These are phyloP conservation scores for Arabidopsis thaliana DNA, from an alignment of 345 rosid species.

Conservation along the genomic window DNA sequence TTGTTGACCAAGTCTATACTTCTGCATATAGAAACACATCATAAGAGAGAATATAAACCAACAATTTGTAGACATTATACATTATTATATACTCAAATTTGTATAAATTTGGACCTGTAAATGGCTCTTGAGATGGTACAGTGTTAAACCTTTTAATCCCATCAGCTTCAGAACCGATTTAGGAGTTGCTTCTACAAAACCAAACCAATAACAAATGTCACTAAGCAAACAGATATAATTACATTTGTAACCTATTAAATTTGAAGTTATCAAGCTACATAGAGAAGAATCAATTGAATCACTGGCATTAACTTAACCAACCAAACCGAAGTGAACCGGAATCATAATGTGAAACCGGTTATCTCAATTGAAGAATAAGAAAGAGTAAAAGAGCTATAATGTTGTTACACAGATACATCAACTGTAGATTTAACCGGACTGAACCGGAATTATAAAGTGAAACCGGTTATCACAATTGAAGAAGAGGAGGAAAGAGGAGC, in stretches of 20 bases:
- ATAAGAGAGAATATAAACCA: neutral
- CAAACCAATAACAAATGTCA: neutral
- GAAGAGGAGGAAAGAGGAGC: slow-evolving; percentile 6
- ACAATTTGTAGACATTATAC: neutral
- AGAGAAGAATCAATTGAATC: neutral
- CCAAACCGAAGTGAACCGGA: slow-evolving; percentile 27
- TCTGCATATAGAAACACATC: slow-evolving; percentile 51
- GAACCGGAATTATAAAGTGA: slow-evolving; percentile 25
- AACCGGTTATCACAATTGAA: slow-evolving; percentile 18
- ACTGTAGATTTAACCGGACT: neutral
- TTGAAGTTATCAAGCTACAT: neutral
- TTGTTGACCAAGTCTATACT: slow-evolving; percentile 87
- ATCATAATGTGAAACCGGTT: slow-evolving; percentile 19
- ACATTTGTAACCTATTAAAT: no score
- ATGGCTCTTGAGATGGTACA: slow-evolving; percentile 95
- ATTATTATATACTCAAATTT: neutral
- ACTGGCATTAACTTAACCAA: neutral
- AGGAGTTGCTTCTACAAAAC: slow-evolving; percentile 80
- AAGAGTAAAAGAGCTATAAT: no score
- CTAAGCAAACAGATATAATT: neutral
- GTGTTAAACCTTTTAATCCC: slow-evolving; percentile 92
- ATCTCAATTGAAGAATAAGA: neutral
- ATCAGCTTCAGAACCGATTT: slow-evolving; percentile 80
- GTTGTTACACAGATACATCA: no score
- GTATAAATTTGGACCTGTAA: slow-evolving; percentile 62